Base-by-base conservation (phyloP, 148 eudicot genomes). In the Rhododendron mucronatum region DNA sequence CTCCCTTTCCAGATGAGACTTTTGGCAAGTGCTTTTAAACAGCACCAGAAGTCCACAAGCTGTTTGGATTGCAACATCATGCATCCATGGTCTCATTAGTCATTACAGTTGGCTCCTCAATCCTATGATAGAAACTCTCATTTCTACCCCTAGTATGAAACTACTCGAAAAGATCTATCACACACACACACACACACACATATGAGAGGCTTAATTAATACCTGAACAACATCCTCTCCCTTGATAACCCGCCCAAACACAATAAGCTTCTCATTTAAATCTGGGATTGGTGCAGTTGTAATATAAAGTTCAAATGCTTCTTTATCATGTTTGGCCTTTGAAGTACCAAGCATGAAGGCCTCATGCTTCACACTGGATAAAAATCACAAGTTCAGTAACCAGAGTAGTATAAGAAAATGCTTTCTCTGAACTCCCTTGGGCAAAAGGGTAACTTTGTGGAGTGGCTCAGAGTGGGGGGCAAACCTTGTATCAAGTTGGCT, bases 181-280 rank as follows among this genome's bases (percentile, higher is more conserved):
- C 35, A 78, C 11, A 13, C 12, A 51, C 5, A 15, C 28, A 28
- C 53, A 11, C 35, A 33, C 35, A 33, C 35, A 33, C 35, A 33
- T 33, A 33, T 7, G 6, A 47, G 39, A 2, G 15, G 47, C 47
- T 45, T 45, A 45, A 45, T 15, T 65, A 83, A 39, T 86, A 95
- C 98, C 97, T 95, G 98, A 82, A 95, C 97, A 78, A 95, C 92
- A 65, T 95, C 98, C 86, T 94, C 95, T 82, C 98, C 98, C 91
- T 88, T 91, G 47, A 93, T 88, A 48, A 95, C 97, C 63, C 93
- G 91, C 74, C 98, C 98, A 88, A 95, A 95, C 53, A 95, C 94
- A 86, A 89, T 91, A 47, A 95, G 88, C 90, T 94, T 95, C 85
- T 93, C 96, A 84, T 92, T 94, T 76, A 95, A 91, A 91, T 95